Base-by-base conservation (phyloP, 2,329 filamentous ascomycete genomes). In the Ustulina deusta region DNA sequence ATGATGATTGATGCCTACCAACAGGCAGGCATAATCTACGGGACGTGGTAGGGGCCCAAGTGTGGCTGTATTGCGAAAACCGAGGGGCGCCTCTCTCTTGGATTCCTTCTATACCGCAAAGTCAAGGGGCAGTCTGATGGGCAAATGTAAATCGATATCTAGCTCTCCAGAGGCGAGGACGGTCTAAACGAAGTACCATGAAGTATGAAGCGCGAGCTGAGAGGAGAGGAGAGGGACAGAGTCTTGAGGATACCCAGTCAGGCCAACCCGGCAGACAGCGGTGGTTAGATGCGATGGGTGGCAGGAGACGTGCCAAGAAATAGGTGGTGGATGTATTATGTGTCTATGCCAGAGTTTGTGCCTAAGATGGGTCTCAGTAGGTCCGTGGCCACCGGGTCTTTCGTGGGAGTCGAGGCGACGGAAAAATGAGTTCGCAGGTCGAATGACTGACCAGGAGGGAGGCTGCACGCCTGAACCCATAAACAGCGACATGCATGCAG, bases 291-390 rank as follows among this genome's bases (percentile, higher is more conserved):
- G 29, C 5, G n/a, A 46, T 55, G 34, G 13, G 32, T 25, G 20
- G 27, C 20, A 49, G 27, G 17, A 51, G 40, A 51, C 52, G 61
- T 36, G 64, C 64, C 59, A 60, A 63, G 65, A 59, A 56, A 49
- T 11, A n/a, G 0, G 54, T 49, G 44, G n/a, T 62, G 52, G 59
- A 34, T n/a, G 56, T 57, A 42, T 27, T 32, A 48, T 61, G 67
- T 48, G 60, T 44, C 48, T 63, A 36, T 61, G 64, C 56, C 48
- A 55, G 52, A 62, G 61, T 68, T 68, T 52, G 65, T 70, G 69
- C 69, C 69, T 69, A 71, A 71, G 66, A 69, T 66, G 63, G 69
- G 63, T 66, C 63, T 46, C 17, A n/a, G n/a, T 60, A 22, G 59
- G 54, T 52, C 55, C 11, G 32, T 29, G 36, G 15, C 40, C 60